Base-by-base conservation (phyloP, 2,329 filamentous ascomycete species). In the Xylaria sp. region DNA sequence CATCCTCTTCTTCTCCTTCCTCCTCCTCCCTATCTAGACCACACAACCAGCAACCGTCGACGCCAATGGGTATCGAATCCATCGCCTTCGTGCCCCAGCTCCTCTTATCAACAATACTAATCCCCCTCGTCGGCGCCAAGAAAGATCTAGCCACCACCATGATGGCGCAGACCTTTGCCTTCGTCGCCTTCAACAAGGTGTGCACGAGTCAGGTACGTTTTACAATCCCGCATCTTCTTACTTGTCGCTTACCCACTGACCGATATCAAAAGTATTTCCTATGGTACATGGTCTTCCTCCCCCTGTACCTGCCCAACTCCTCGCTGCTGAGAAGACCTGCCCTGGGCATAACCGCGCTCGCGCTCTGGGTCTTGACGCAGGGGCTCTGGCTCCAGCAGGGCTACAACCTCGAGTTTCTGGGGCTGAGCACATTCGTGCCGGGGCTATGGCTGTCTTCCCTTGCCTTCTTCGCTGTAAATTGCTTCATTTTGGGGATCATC, bases 151-250 rank as follows among this genome's bases (percentile, higher is more conserved):
- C 94, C 0, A 88, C 90, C 0, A 91, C 93, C 5, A 94, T 98
- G 92, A 87, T 98, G 69, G 93, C 93, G 4, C 96, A 99, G 81
- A 98, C 96, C 0, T 97, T 97, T 81, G 93, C 95, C 0, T 99
- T 99, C 80, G 96, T 98, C 4, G 91, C 94, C 0, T 98, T 98
- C 75, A 99, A 99, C 83, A 99, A 99, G 83, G 96, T 99, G 70
- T 98, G 95, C 85, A 99, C 96, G 3, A 97, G 94, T 76, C 95
- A 98, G 87, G 93, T 96, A 86, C 71, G 86, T 77, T 45, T 34
- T 9, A 4, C 2, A 30, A 63, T 41, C 20, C 23, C 48, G 30
- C 28, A 28, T 48, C 10, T 34, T 10, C 32, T 20, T 55, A 15
- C 34, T n/a, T 34, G 15, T 12, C 8, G 0, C 9, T 58, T 8